Evolutionary conservation across 2,329 filamentous ascomycete species (phyloP).

Genomic region (Pseudodiploospora longispora): DNA sequence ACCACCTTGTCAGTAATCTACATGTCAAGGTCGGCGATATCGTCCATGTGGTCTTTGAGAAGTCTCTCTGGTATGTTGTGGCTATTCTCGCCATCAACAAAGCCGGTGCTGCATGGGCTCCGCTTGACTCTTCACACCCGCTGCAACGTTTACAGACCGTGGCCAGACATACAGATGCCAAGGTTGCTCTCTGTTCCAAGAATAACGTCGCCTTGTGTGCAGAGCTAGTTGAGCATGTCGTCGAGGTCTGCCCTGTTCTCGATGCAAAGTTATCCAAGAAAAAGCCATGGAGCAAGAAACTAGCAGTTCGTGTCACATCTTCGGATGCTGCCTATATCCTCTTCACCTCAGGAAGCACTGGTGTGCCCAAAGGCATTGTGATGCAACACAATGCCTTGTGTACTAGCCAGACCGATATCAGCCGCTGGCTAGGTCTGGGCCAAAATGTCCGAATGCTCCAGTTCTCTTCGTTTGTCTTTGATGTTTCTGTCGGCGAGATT

Average conservation of each 20-base stretch:
- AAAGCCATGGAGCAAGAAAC: constrained; percentile 7
- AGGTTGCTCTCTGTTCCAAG: constrained; percentile 1
- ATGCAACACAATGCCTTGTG: constrained; percentile 8
- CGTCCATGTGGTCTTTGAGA: constrained; percentile 28
- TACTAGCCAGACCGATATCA: neutral
- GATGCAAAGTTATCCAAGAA: neutral
- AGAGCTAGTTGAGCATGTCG: no score
- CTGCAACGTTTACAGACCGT: constrained; percentile 14
- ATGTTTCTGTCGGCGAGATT: no score
- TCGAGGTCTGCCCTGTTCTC: no score
- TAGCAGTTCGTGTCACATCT: neutral
- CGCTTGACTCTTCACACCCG: constrained; percentile 29
- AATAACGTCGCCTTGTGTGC: neutral
- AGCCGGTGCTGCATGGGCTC: constrained; percentile 23
- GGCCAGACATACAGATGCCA: constrained; percentile 5
- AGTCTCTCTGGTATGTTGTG: constrained; percentile 27
- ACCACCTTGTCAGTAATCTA: constrained; percentile 12
- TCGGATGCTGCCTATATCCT: constrained; percentile 7
- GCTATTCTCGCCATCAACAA: constrained; percentile 28
- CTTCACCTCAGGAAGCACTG: constrained; percentile 14
- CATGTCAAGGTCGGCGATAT: constrained; percentile 15
- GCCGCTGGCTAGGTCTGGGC: no score
- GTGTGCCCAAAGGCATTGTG: constrained; percentile 12
- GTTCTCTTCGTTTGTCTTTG: no score
- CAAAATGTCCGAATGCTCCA: no score